Base-by-base conservation (phyloP, 129 eudicot genomes). In the Cynara cardunculus region DNA sequence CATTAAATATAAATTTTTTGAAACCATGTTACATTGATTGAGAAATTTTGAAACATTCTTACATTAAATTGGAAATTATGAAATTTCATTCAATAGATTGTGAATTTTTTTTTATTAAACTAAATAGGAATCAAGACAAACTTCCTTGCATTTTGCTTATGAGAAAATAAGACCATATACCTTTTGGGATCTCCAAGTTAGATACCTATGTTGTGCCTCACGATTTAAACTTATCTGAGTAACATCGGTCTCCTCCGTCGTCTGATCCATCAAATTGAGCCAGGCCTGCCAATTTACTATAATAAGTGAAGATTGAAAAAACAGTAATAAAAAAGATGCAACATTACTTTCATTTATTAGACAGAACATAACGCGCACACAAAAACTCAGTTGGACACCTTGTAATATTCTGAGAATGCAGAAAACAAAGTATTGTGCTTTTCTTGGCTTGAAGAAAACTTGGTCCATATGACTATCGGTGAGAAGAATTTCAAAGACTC, bases 401-500 rank as follows among this genome's bases (percentile, higher is more conserved):
- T 88, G 82, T 86, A 89, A 85, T 92, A 92, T 24, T 92, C 99
- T 90, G 73, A 67, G 91, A 92, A 92, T 73, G 99, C 99, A 19
- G 93, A 88, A 84, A 86, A 92, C 72, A 95, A 81, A 4, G 73
- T 77, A 61, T 88, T 28, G 32, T 92, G 84, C 69, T 89, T 92
- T 75, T 84, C 67, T 81, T 82, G 80, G 88, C 87, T 81, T 18
- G 99, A 82, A 78, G 89, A 81, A 74, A 90, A 95, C 89, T 79
- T 92, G 78, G 91, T 92, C 99, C 99, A 95, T 83, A 95, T 87
- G 64, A 92, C 94, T 32, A 95, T 89, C 21, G 99, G 99, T 65
- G 99, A 95, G 89, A 95, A 95, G 80, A 95, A 95, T 83, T 87
- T 89, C 86, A 95, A 70, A n/a, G 97, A 92, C 78, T 95, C 97